Conservation (phyloP, 306 rosid genomes). For the Pyrus pyrifolia region DNA sequence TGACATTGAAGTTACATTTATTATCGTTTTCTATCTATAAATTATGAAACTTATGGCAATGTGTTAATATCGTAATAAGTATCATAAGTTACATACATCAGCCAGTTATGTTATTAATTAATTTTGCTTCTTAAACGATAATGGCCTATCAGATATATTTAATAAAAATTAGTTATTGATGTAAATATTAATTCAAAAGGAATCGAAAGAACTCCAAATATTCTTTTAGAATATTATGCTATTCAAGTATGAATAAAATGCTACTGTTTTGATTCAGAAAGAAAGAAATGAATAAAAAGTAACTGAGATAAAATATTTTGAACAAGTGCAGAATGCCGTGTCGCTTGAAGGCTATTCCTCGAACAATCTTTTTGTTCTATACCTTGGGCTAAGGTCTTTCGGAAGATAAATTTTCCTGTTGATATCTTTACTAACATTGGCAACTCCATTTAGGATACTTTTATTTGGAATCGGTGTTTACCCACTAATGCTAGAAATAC, state of each 20-base stretch:
- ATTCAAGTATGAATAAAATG: background rate
- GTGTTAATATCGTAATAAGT: background rate
- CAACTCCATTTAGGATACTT: no score
- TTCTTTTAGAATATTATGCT: background rate
- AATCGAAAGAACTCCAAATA: background rate
- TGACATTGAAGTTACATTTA: background rate
- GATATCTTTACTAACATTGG: no score
- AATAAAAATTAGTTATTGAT: background rate
- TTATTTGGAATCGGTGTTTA: no score
- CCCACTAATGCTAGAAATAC: no score
- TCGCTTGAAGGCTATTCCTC: no score
- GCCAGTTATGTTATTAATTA: background rate
- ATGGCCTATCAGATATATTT: background rate
- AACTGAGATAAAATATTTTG: background rate
- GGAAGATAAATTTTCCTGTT: no score
- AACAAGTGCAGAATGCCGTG: no score
- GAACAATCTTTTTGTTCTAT: no score
- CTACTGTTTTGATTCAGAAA: background rate
- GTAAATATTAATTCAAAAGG: no score
- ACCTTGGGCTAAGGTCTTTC: no score
- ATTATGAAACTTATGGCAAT: background rate
- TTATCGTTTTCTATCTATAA: background rate
- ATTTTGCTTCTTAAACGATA: background rate
- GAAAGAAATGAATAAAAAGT: background rate
- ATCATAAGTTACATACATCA: background rate